phyloP scores from a whole-genome alignment of 495 filamentous ascomycete genomes.

The Niebla homalea region DNA sequence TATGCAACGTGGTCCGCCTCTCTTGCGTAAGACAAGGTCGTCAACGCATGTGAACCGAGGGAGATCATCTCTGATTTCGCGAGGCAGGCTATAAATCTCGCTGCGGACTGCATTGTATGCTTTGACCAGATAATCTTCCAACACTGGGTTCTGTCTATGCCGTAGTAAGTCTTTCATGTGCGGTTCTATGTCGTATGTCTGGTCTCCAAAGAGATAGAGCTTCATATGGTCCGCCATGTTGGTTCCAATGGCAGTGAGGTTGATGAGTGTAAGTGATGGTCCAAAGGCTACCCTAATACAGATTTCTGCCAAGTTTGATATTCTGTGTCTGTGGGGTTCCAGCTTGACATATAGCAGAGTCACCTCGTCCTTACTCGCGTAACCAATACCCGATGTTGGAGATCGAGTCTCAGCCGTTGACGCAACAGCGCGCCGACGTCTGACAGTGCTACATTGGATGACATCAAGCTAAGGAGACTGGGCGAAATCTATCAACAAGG shows the following conservation, averaged over 20 bases:
- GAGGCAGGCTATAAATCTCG: conserved; percentile 12
- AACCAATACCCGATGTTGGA: too few relatives aligned
- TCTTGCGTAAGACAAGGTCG: conserved; percentile 18
- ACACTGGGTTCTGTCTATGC: conserved; percentile 12
- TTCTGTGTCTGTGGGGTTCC: too few relatives aligned
- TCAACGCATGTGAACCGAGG: conserved; percentile 19
- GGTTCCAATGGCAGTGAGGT: neutral
- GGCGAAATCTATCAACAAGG: too few relatives aligned
- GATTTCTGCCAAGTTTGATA: too few relatives aligned
- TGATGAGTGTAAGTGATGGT: too few relatives aligned
- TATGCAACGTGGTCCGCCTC: conserved; percentile 12
- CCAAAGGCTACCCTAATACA: too few relatives aligned
- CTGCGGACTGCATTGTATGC: conserved; percentile 14
- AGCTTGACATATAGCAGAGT: too few relatives aligned
- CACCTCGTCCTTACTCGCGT: too few relatives aligned
- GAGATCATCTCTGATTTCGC: conserved; percentile 9
- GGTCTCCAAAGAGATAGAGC: conserved; percentile 18
- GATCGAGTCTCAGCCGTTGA: too few relatives aligned
- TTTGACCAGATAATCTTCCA: conserved; percentile 17
- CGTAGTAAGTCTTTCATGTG: conserved; percentile 13
- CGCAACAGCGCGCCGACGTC: too few relatives aligned
- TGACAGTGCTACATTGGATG: too few relatives aligned
- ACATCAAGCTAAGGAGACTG: too few relatives aligned
- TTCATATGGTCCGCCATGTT: conserved; percentile 12
- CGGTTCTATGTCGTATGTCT: conserved; percentile 14